Evolutionary conservation across 2,329 filamentous ascomycete species (phyloP), one percentile per base, ranked within the genome.

Genomic region (Aspergillus phoenicis): DNA sequence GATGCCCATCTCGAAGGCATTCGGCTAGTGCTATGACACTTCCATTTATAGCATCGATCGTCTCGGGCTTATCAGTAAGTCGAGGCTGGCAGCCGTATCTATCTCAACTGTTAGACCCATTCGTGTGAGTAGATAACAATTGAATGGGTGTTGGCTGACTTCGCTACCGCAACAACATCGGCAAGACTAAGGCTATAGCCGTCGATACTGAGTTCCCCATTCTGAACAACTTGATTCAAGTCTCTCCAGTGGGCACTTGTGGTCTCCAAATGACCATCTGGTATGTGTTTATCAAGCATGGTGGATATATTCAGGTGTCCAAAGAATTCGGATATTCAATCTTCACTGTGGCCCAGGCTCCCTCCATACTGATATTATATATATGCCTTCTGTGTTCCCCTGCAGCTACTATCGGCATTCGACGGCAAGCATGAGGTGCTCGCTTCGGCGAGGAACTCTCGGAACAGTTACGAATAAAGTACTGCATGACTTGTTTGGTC

Each of bases 31-130:
- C 54, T 15, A 20, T 6, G 5, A 57, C 43, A 36, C 54, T 57
- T 10, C 17, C 22, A 22, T 57, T 57, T 4, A 57, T 57, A 17
- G 28, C 45, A 22, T 49, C 54, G 30, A 57, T 57, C 10, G 28
- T 57, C n/a, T 57, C 43, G 4, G 41, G 8, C 15, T 39, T 33
- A 1, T 57, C 45, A 4, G 43, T 38, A 8, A 57, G 43, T n/a
- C 45, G 54, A 36, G 43, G 41, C 15, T 15, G 54, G 26, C 54
- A 57, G 17, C 54, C 54, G 45, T 45, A n/a, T 24, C 54, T 57
- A 33, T 15, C 3, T 8, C 4, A 11, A 39, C 4, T n/a, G 28
- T 49, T 11, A 30, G 38, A 5, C 7, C 15, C 26, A 49, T n/a
- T 57, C 20, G 5, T 13, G 41, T 10, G 20, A 13, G 11, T 45